Percentiles rank a stretch among this genome's conserved stretches.
Evolutionary conservation across 2,329 filamentous ascomycete genomes (phyloP).

Genomic region (Microsporum ferrugineum): DNA sequence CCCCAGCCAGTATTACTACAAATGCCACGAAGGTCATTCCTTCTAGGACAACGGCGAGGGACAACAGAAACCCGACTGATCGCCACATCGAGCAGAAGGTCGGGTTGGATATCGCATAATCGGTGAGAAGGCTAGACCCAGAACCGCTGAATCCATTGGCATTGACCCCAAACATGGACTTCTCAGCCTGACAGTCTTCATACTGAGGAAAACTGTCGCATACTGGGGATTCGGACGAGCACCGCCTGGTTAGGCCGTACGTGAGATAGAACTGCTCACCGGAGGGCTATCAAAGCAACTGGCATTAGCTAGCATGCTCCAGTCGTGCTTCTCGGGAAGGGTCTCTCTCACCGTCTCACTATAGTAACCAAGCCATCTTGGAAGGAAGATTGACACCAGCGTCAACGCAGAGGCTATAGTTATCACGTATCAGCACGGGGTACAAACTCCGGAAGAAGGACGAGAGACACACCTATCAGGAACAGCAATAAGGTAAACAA

Average conservation of each 20-base stretch:
- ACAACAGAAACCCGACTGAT: slow-evolving; percentile 76
- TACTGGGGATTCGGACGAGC: slow-evolving; percentile 54
- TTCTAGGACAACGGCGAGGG: slow-evolving; percentile 70
- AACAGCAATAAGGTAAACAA: slow-evolving; percentile 34
- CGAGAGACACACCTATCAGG: slow-evolving; percentile 28
- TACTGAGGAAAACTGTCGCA: slow-evolving; percentile 51
- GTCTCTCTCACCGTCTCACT: slow-evolving; percentile 30
- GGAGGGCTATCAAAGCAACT: slow-evolving; percentile 16
- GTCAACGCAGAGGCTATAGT: slow-evolving; percentile 35
- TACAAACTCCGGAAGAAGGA: background rate
- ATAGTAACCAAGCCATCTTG: slow-evolving; percentile 39
- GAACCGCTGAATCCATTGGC: slow-evolving; percentile 27
- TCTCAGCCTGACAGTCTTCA: slow-evolving; percentile 47
- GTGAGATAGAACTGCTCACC: slow-evolving; percentile 47
- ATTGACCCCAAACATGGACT: slow-evolving; percentile 21
- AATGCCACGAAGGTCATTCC: slow-evolving; percentile 72
- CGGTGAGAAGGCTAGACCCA: background rate
- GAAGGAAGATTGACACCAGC: slow-evolving; percentile 36
- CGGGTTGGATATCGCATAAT: background rate
- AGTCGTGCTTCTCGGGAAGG: background rate
- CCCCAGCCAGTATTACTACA: slow-evolving; percentile 62
- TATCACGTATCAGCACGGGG: background rate
- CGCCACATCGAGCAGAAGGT: slow-evolving; percentile 89
- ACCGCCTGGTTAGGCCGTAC: slow-evolving; percentile 71
- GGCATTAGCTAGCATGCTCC: background rate